Base-by-base conservation (phyloP, 2,329 filamentous ascomycete genomes). In the Calonectria leucothoes region DNA sequence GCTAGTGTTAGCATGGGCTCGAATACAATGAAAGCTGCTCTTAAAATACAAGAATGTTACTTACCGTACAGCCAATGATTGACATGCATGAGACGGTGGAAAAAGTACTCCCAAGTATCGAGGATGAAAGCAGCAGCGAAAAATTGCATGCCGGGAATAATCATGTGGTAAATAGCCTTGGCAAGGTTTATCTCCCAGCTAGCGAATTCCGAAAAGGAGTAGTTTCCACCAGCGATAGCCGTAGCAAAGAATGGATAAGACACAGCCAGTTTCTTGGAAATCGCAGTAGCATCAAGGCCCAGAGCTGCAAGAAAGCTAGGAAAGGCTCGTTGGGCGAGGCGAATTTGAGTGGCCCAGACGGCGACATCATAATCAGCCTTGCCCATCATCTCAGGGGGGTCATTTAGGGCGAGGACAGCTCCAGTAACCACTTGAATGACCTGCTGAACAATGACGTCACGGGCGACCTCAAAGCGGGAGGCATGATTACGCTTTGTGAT, bases 91-190 rank as follows among this genome's bases (percentile, higher is more conserved):
- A 94, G 91, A 48, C 97, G 95, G 85, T 99, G 97, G 80, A 96
- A 90, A 86, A 98, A 98, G 87, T 99, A 99, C 84, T 99, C 96
- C 97, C 97, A 99, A 57, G 95, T 97, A 86, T 99, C 97, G 78
- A 98, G 91, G 77, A 97, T 88, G 76, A 91, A 86, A 73, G 96
- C 90, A 29, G 93, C 97, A 63, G 94, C 81, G 72, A 91, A 86
- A 82, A 98, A 94, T 83, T 98, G 96, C 61, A 96, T 70, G 4
- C 87, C 89, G 0, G 97, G 97, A 74, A 98, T 89, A 48, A 93
- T 82, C 74, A 92, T 86, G 89, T 94, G 94, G 87, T 98, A 98
- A 77, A 98, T 91, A 74, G 90, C 87, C 84, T 93, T 94, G 51
- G 95, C 97, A 37, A 91, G 85, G 33, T 89, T 77, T 51, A 97